A percentile compares a stretch with the other conserved stretches of the same genome.
phyloP scores from a whole-genome alignment of 208 protist genomes.

The Wallacemonas sp. region DNA sequence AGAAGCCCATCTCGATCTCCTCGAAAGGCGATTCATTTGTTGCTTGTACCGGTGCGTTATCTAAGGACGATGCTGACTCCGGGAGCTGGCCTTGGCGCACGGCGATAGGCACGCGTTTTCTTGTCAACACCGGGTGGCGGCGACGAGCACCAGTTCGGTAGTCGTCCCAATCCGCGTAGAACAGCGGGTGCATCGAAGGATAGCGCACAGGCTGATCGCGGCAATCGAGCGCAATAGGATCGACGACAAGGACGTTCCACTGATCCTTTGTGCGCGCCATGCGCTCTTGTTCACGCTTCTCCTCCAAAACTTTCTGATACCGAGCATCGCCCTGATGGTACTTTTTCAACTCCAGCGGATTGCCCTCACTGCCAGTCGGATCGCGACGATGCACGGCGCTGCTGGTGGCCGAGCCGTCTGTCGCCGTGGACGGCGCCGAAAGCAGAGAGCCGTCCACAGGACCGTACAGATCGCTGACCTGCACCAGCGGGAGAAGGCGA shows the following conservation, averaged over 20 bases:
- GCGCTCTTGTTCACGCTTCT: constrained; percentile 27
- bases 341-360: constrained; percentile 37
- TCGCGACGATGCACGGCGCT: constrained; percentile 9
- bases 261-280: constrained; percentile 24
- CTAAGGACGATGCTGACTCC: not conserved
- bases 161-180: constrained; percentile 48
- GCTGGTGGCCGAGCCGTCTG: not conserved
- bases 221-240: constrained; percentile 41
- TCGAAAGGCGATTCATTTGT: too few relatives aligned
- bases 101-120: not conserved
- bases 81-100: not conserved
- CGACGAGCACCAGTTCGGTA: not conserved
- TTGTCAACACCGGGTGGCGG: not conserved
- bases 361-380: constrained; percentile 43
- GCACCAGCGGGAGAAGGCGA: constrained; percentile 31
- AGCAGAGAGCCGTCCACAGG: constrained; percentile 19
- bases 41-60: too few relatives aligned
- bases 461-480: constrained; percentile 40
- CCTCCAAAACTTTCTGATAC: constrained; percentile 28
- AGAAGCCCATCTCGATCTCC: constrained; percentile 23
- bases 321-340: constrained; percentile 32
- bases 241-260: constrained; percentile 69
- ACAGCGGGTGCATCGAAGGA: constrained; percentile 59
- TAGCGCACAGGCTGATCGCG: constrained; percentile 45
- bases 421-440: not conserved